Conservation (phyloP, 2,329 filamentous ascomycete genomes). For the Aspergillus nomiae region DNA sequence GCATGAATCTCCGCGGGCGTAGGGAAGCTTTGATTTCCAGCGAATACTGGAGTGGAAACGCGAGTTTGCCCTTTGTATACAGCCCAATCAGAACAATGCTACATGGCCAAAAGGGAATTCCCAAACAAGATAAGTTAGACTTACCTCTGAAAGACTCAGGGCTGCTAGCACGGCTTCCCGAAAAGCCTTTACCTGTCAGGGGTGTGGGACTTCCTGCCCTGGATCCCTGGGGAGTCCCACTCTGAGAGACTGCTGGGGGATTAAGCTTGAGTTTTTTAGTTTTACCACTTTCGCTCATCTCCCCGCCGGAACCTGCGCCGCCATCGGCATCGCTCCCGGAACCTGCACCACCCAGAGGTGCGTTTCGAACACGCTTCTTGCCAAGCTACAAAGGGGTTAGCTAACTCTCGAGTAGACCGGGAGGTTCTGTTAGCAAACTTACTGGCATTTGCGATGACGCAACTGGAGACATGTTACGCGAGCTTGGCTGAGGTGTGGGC, state of each 20-base stretch:
- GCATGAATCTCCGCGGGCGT: slow-evolving; percentile 50
- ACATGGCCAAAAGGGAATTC: neutral
- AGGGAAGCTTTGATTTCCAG: slow-evolving; percentile 39
- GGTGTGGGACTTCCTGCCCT: slow-evolving; percentile 50
- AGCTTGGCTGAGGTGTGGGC: slow-evolving; percentile 36
- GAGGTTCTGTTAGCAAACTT: slow-evolving; percentile 14
- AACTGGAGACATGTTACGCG: slow-evolving; percentile 66
- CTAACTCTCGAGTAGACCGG: slow-evolving; percentile 1
- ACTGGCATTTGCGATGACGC: slow-evolving; percentile 60
- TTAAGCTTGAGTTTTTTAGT: slow-evolving; percentile 53
- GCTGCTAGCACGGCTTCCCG: slow-evolving; percentile 43
- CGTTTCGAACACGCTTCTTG: slow-evolving; percentile 52
- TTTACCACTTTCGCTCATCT: slow-evolving; percentile 48
- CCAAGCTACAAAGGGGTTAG: slow-evolving; percentile 40
- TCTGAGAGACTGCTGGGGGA: slow-evolving; percentile 39
- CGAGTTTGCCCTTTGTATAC: slow-evolving; percentile 27
- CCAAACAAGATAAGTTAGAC: slow-evolving; percentile 5
- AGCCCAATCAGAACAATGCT: neutral
- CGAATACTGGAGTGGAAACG: slow-evolving; percentile 33
- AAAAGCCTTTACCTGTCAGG: slow-evolving; percentile 27
- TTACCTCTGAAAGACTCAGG: slow-evolving; percentile 38
- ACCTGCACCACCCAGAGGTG: slow-evolving; percentile 36
- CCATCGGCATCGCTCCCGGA: slow-evolving; percentile 60
- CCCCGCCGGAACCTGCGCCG: slow-evolving; percentile 50
- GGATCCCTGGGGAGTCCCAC: slow-evolving; percentile 51